Conservation (phyloP, 192 early-diverging fungal species). For the Piromyces finnis region DNA sequence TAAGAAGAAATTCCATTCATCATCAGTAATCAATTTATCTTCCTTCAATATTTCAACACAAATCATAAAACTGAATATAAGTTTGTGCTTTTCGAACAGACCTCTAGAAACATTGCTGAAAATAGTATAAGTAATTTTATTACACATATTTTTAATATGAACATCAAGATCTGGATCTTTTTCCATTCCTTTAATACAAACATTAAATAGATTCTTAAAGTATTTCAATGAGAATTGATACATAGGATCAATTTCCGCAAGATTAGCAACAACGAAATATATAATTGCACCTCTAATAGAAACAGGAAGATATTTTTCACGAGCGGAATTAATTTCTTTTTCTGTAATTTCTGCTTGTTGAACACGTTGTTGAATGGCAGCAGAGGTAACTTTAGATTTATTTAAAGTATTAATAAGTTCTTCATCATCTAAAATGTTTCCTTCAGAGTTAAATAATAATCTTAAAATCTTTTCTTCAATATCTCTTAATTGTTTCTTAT, state of each 20-base stretch:
- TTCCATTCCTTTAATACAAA: slow-evolving; percentile 15
- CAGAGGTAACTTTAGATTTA: slow-evolving; percentile 44
- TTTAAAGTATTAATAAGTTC: slow-evolving; percentile 43
- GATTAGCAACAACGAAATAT: slow-evolving; percentile 40
- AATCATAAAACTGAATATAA: slow-evolving; percentile 2
- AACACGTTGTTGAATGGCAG: slow-evolving; percentile 36
- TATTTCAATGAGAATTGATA: slow-evolving; percentile 47
- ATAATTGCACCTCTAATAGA: slow-evolving; percentile 38
- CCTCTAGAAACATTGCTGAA: slow-evolving; percentile 2
- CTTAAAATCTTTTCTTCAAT: slow-evolving; percentile 44
- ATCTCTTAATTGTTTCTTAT: slow-evolving; percentile 39
- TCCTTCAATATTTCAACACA: slow-evolving; percentile 1
- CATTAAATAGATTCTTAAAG: slow-evolving; percentile 40
- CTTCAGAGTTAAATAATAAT: slow-evolving; percentile 36
- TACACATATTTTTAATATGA: not conserved
- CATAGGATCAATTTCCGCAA: slow-evolving; percentile 39
- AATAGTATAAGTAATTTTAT: not conserved
- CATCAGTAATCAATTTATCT: not conserved
- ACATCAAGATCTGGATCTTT: not conserved
- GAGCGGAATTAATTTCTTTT: slow-evolving; percentile 31
- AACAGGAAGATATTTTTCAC: slow-evolving; percentile 38
- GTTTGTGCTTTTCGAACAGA: not conserved
- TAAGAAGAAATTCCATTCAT: slow-evolving; percentile 42
- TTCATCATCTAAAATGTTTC: slow-evolving; percentile 50
- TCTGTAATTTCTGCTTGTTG: slow-evolving; percentile 34